These are phyloP conservation scores for Tremella mesenterica DNA, from an alignment of 768 basidiomycete genomes.

Conservation along the genomic window DNA sequence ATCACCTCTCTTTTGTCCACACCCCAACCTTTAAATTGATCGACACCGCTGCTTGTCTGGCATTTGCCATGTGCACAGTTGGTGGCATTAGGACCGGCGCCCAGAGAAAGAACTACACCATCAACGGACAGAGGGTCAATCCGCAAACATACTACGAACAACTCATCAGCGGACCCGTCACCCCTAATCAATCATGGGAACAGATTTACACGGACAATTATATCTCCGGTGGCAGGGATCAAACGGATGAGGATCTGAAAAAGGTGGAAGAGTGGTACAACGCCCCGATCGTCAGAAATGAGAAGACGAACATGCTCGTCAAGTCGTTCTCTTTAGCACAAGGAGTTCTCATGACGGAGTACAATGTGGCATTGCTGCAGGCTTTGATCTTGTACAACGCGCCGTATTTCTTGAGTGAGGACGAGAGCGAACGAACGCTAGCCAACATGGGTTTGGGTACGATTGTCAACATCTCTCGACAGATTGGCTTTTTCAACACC, in stretches of 20 bases:
- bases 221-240: neutral
- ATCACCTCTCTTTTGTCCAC: conserved; percentile 46
- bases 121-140: neutral
- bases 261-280: conserved; percentile 28
- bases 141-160: neutral
- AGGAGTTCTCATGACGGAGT: conserved; percentile 43
- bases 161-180: conserved; percentile 26
- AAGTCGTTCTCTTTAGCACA: conserved; percentile 43
- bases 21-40: conserved; percentile 44
- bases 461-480: conserved; percentile 43
- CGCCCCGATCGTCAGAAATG: conserved; percentile 33
- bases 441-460: conserved; percentile 41
- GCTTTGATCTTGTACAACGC: conserved; percentile 40
- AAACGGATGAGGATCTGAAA: conserved; percentile 10
- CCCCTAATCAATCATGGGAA: conserved; percentile 20
- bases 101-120: neutral
- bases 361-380: conserved; percentile 37
- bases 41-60: conserved; percentile 41
- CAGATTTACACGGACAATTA: conserved; percentile 25
- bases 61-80: conserved; percentile 46
- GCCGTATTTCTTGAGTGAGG: conserved; percentile 34
- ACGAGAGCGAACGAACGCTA: conserved; percentile 29
- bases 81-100: conserved; percentile 27
- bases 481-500: conserved; percentile 41
- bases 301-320: conserved; percentile 46